phyloP scores from a whole-genome alignment of 768 basidiomycete species.

The Phaeolepiota aurea region DNA sequence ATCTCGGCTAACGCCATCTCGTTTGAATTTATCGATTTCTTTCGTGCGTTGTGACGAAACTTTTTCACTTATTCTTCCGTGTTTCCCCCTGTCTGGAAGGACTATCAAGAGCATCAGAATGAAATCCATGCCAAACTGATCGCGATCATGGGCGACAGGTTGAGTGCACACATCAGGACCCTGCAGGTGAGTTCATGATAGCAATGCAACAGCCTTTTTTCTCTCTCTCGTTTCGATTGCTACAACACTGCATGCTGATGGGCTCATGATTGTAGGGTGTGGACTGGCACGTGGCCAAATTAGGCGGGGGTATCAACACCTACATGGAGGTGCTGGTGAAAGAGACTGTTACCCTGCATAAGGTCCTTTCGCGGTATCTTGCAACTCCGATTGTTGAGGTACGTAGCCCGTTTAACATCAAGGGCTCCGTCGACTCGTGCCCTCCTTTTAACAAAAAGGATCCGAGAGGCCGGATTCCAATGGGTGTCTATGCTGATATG shows the following conservation, averaged over 20 bases:
- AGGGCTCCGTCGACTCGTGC: neutral
- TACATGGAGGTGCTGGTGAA: constrained; percentile 93
- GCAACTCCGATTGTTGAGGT: constrained; percentile 77
- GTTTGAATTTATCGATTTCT: too few species aligned
- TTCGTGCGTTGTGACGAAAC: too few species aligned
- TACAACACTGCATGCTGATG: too few species aligned
- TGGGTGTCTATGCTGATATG: constrained; percentile 1
- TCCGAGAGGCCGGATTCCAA: constrained; percentile 1
- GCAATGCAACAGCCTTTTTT: constrained; percentile 10
- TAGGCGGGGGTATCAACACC: constrained; percentile 61
- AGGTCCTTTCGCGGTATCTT: constrained; percentile 89
- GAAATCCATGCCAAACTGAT: constrained; percentile 98
- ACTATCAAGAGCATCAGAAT: constrained; percentile 98
- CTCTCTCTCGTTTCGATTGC: neutral
- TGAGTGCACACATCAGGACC: constrained; percentile 76
- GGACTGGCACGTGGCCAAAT: constrained; percentile 64
- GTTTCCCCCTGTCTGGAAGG: constrained; percentile 36
- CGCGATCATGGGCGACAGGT: constrained; percentile 95
- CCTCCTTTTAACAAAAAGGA: neutral
- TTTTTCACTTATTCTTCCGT: too few species aligned
- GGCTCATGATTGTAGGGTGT: constrained; percentile 41
- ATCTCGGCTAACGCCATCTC: too few species aligned
- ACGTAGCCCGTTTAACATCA: too few species aligned
- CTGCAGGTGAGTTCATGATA: too few species aligned
- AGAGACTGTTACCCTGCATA: constrained; percentile 93